Evolutionary conservation across 768 basidiomycete genomes (phyloP), one percentile per base, ranked within the genome.

Genomic region (Pleurotus cornucopiae): DNA sequence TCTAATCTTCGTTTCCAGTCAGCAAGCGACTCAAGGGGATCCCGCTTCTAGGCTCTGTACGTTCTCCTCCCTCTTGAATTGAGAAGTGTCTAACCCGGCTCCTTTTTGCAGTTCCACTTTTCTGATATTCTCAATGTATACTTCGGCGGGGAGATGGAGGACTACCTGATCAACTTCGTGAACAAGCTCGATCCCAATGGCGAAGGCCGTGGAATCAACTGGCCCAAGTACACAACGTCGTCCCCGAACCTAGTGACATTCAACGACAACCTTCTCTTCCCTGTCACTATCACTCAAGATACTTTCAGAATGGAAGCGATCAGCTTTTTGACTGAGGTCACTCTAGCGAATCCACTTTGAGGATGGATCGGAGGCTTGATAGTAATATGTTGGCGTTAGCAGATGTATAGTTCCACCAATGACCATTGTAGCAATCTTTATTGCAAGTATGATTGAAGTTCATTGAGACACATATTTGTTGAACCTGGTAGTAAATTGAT

Each of bases 151-250:
- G 76, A 79, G 56, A 65, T 81, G 61, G 63, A 75, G 4, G 76
- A 79, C 61, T 75, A 76, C 59, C 67, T 82, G 18, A 71, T 81
- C 51, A 71, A 74, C 44, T 80, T 80, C 57, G 72, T 67, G 11
- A 65, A 60, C 45, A 72, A 63, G 6, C 73, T 77, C 45, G 62
- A 82, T 62, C 81, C 75, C 1, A 83, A 83, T 59, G 71, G 66
- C 5, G 49, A 58, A 2, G 65, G 63, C 2, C 25, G 25, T 6
- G 71, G 70, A 21, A 49, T 73, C 18, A 61, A 63, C 14, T 82
- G 79, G 81, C 79, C 81, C 0, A 67, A 69, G 51, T 82, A 80
- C 46, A 70, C 67, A 59, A 18, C 66, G 0, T 57, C 44, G 0
- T 61, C 67, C 12, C 72, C 74, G 11, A 66, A 68, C 44, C 63